A percentile compares a stretch with the other conserved stretches of the same genome.
Evolutionary conservation across 495 filamentous ascomycete species (phyloP).

Genomic region (Jackrogersella minutella): DNA sequence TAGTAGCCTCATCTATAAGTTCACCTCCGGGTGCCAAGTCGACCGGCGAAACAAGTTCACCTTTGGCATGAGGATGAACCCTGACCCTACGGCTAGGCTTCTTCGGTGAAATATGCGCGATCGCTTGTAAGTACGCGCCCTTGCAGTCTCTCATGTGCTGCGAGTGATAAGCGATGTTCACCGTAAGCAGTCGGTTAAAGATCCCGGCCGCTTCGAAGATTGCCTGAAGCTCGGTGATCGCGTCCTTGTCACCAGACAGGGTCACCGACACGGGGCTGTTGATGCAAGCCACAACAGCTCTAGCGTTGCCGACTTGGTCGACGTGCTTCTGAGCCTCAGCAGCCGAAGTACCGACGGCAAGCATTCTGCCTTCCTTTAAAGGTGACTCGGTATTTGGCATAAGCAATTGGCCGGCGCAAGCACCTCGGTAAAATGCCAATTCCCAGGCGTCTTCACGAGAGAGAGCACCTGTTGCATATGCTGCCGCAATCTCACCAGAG

Average conservation of each 20-base stretch:
- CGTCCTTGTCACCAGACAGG: slow-evolving; percentile 47
- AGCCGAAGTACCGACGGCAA: slow-evolving; percentile 46
- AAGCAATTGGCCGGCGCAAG: slow-evolving; percentile 14
- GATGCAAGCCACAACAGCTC: slow-evolving; percentile 49
- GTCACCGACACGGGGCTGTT: slow-evolving; percentile 55
- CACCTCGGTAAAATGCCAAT: slow-evolving; percentile 50
- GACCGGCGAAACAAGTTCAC: neutral
- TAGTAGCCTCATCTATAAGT: slow-evolving; percentile 25
- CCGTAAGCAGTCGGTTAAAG: slow-evolving; percentile 45
- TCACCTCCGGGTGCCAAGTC: neutral
- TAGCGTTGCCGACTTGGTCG: slow-evolving; percentile 2
- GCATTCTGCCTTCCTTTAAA: slow-evolving; percentile 49
- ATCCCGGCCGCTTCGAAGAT: slow-evolving; percentile 32
- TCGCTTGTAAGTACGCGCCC: slow-evolving; percentile 16
- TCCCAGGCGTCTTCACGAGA: slow-evolving; percentile 53
- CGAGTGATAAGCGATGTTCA: slow-evolving; percentile 50
- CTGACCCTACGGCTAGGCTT: neutral
- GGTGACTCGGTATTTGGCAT: slow-evolving; percentile 10
- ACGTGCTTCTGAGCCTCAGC: slow-evolving; percentile 39
- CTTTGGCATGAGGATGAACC: slow-evolving; percentile 10
- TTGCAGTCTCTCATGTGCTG: slow-evolving; percentile 44
- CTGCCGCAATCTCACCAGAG: slow-evolving; percentile 64
- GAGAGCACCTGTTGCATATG: slow-evolving; percentile 39
- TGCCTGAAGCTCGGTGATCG: slow-evolving; percentile 42
- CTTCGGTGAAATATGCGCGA: slow-evolving; percentile 25